A percentile compares a stretch with the other conserved stretches of the same genome.
These are phyloP conservation scores for Cunninghamia lanceolata DNA, from an alignment of 75 land plant genomes.

Conservation along the genomic window DNA sequence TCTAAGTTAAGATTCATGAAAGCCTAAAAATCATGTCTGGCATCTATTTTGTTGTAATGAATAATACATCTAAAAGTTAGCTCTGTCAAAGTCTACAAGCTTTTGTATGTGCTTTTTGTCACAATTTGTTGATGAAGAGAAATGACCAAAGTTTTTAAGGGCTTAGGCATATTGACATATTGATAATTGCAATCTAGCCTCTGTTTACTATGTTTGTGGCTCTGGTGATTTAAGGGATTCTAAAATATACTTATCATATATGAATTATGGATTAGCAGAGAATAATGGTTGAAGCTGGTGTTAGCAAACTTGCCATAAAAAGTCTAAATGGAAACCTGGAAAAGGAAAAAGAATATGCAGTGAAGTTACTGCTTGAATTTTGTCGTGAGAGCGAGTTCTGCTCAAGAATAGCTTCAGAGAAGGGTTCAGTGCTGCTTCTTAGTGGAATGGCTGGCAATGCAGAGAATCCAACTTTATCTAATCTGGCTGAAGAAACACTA, in stretches of 20 bases:
- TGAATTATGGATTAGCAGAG: slow-evolving; percentile 20
- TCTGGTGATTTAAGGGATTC: not conserved
- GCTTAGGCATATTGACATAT: not conserved
- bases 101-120: not conserved
- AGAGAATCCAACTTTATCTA: slow-evolving; percentile 38
- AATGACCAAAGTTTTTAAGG: not conserved
- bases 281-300: slow-evolving; percentile 47
- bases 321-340: slow-evolving; percentile 46
- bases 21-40: not conserved
- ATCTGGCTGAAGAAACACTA: slow-evolving; percentile 48
- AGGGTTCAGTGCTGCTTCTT: slow-evolving; percentile 44
- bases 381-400: slow-evolving; percentile 26
- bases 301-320: slow-evolving; percentile 36
- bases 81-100: not conserved
- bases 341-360: slow-evolving; percentile 48
- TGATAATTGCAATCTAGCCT: not conserved
- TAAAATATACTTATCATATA: not conserved
- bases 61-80: not conserved
- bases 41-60: not conserved
- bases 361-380: slow-evolving; percentile 39
- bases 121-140: not conserved
- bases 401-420: slow-evolving; percentile 28
- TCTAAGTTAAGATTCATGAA: not conserved
- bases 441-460: slow-evolving; percentile 31
- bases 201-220: not conserved